Evolutionary conservation across 257 asterid species (phyloP).

Genomic region (Ligustrum vulgare): DNA sequence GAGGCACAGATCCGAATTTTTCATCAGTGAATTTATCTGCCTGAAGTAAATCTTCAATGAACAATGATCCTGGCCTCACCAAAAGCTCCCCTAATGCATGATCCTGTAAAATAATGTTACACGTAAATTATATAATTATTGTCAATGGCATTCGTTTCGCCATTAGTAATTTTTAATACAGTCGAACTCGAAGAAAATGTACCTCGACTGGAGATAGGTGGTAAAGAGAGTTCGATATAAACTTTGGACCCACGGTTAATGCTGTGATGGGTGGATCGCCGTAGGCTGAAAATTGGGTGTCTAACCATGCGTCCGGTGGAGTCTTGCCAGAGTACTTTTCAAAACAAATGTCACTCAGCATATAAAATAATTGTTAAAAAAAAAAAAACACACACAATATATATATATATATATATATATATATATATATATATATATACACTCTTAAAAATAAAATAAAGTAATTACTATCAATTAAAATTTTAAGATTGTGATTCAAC

Average conservation of each 20-base stretch:
- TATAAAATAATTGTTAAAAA: neutral
- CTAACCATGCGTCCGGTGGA: conserved; percentile 55
- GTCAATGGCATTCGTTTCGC: neutral
- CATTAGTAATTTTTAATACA: no score
- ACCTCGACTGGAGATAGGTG: conserved; percentile 52
- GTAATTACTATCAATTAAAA: no score
- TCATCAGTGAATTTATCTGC: conserved; percentile 24
- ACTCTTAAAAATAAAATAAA: no score
- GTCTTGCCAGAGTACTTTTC: conserved; percentile 49
- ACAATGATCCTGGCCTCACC: conserved; percentile 34
- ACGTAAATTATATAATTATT: neutral
- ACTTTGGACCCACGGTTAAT: conserved; percentile 51
- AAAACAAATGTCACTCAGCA: neutral
- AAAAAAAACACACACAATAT: no score
- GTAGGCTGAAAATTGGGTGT: conserved; percentile 44
- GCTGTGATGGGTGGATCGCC: conserved; percentile 58
- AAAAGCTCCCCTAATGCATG: conserved; percentile 26
- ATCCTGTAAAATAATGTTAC: conserved; percentile 19
- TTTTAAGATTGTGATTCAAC: no score
- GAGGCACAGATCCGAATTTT: conserved; percentile 24
- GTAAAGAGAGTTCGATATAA: conserved; percentile 55
- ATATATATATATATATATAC: no score
- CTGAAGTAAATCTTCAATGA: conserved; percentile 26
- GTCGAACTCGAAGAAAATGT: neutral
- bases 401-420: no score